These are phyloP conservation scores for Phyllostachys edulis DNA, from an alignment of 176 grass and related monocot genomes.

Conservation along the genomic window DNA sequence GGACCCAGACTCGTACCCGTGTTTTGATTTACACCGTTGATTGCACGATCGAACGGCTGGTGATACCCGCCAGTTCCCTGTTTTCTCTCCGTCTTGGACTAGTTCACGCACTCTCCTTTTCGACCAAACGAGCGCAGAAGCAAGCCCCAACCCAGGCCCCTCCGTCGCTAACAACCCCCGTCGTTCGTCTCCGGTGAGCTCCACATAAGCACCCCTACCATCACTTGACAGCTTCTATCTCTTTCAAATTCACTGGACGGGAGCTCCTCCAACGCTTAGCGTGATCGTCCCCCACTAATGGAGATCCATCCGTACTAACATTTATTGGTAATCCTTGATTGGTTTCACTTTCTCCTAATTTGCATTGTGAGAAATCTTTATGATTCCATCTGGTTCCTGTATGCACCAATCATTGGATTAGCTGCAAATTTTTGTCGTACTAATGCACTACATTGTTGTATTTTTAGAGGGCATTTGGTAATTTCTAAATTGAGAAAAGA, in stretches of 20 bases:
- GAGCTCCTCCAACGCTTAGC: no score
- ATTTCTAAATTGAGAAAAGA: no score
- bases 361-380: neutral
- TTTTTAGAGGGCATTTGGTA: no score
- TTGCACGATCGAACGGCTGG: conserved; percentile 1
- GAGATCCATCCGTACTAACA: neutral
- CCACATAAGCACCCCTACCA: neutral
- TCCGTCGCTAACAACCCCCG: neutral
- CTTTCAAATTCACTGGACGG: neutral
- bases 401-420: neutral
- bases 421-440: neutral
- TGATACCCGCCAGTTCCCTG: neutral
- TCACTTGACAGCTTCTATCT: neutral
- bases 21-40: neutral
- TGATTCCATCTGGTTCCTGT: neutral
- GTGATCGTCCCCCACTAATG: neutral
- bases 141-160: neutral
- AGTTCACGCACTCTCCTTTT: neutral
- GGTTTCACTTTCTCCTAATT: neutral
- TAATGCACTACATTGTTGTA: neutral
- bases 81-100: neutral
- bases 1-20: neutral
- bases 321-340: neutral
- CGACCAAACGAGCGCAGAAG: neutral
- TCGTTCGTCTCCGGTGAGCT: neutral